Percentiles rank a stretch among this genome's conserved stretches.
Evolutionary conservation across 441 rosid species (phyloP).

Genomic region (Gossypium gossypioides): DNA sequence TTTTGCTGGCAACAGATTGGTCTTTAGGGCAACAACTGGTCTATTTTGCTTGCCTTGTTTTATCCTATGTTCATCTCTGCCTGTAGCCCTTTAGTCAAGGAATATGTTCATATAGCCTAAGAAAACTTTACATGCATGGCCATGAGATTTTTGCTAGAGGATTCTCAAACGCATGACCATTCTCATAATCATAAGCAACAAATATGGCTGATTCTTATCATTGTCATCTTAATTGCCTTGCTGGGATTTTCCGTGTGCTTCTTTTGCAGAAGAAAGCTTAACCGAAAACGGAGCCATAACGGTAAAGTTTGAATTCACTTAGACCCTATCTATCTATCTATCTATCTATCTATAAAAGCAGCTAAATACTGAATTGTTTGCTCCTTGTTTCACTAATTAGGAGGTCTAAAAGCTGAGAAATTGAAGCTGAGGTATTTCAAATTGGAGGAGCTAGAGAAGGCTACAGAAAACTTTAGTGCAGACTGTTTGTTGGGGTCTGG

Average conservation of each 20-base stretch:
- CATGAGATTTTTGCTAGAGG: constrained; percentile 12
- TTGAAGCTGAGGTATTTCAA: constrained; percentile 34
- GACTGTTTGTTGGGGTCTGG: constrained; percentile 49
- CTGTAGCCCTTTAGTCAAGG: background rate
- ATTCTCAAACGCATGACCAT: constrained; percentile 7
- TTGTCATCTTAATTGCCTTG: constrained; percentile 16
- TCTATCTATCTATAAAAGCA: no score
- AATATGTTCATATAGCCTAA: background rate
- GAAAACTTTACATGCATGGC: background rate
- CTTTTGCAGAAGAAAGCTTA: constrained; percentile 26
- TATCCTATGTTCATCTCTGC: background rate
- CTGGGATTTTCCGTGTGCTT: constrained; percentile 18
- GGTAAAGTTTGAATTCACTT: constrained; percentile 21
- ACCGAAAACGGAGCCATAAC: constrained; percentile 3
- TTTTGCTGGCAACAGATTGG: constrained; percentile 25
- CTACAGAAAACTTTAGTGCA: constrained; percentile 35
- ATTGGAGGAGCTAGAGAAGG: constrained; percentile 35
- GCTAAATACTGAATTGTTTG: background rate
- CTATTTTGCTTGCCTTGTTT: background rate
- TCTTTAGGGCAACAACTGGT: background rate
- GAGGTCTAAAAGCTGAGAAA: constrained; percentile 27
- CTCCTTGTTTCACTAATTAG: constrained; percentile 14
- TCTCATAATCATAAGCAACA: constrained; percentile 8
- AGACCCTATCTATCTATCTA: background rate
- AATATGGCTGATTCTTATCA: constrained; percentile 20